Base-by-base conservation (phyloP, 1,284 basidiomycete genomes). In the Jaminaea rosea region DNA sequence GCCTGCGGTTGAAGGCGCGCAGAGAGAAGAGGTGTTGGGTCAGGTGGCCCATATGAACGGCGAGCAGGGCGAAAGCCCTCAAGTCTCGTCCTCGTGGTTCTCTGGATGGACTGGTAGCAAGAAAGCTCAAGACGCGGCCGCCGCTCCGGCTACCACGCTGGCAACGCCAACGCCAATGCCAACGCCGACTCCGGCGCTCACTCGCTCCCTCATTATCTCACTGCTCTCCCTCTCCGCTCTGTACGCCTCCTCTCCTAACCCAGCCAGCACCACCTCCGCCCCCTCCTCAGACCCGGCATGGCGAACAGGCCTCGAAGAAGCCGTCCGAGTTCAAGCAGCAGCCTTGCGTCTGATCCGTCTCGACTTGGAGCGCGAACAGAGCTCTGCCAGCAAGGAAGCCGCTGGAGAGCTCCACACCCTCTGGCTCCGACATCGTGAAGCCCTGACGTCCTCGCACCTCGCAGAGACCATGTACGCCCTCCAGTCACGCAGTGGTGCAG, bases 401-500 rank as follows among this genome's bases (percentile, higher is more conserved):
- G 50, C 47, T 0, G 26, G 41, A 15, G 34, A 36, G 15, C 47
- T 72, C 24, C 65, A 72, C 28, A 31, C 17, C 19, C 31, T 62
- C 2, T 69, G 66, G 69, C 32, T 65, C 9, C 21, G 28, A 13
- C 61, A 67, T 29, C 54, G 60, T 44, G 55, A 63, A n/a, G 58
- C 55, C 3, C 50, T 68, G 37, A 29, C 63, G 3, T 47, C 54
- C 26, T 48, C 68, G 31, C 65, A 72, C 37, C 42, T 69, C 1
- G 69, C 65, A 23, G 67, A 72, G 39, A 72, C 69, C 1, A 49
- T 67, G 17, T 66, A 54, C 27, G 69, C 60, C 4, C 53, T 72
- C 32, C 19, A 24, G 19, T 15, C 50, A 17, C 44, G 27, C 34
- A n/a, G 46, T 24, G 13, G 42, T 13, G 17, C 44, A 9, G 7